Conservation (phyloP, 2,329 filamentous ascomycete genomes). For the Penicillium fuscoglaucum region DNA sequence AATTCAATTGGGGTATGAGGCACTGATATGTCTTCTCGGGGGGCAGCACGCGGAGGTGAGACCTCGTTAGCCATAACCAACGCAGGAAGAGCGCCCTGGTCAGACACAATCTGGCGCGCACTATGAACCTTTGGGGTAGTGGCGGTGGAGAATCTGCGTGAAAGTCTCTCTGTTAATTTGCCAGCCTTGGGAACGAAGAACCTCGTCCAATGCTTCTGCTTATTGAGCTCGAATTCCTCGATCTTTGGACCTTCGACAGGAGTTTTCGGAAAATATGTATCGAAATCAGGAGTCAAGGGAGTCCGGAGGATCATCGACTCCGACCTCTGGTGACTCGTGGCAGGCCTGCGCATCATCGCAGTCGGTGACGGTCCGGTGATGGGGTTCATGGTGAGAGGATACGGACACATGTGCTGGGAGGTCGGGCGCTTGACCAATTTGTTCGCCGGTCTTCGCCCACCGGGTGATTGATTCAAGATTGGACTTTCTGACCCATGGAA, state of each 20-base stretch:
- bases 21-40: constrained; percentile 24
- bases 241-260: constrained; percentile 8
- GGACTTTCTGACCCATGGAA: constrained; percentile 56
- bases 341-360: constrained; percentile 55
- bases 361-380: constrained; percentile 44
- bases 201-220: constrained; percentile 37
- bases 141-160: constrained; percentile 44
- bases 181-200: constrained; percentile 39
- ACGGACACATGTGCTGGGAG: constrained; percentile 48
- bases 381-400: constrained; percentile 34
- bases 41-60: constrained; percentile 25
- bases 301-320: constrained; percentile 52
- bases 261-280: constrained; percentile 22
- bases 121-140: constrained; percentile 37
- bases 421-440: constrained; percentile 64
- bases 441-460: constrained; percentile 47
- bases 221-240: constrained; percentile 16
- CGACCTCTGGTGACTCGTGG: constrained; percentile 64
- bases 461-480: constrained; percentile 41
- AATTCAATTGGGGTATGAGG: constrained; percentile 30
- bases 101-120: constrained; percentile 48
- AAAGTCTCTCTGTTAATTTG: constrained; percentile 32
- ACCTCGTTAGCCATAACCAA: constrained; percentile 50
- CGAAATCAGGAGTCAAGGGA: constrained; percentile 34
- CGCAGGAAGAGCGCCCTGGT: constrained; percentile 48